Evolutionary conservation across 192 early-diverging fungal genomes (phyloP), one percentile per base, ranked within the genome.

Genomic region (Coemansia sp.): DNA sequence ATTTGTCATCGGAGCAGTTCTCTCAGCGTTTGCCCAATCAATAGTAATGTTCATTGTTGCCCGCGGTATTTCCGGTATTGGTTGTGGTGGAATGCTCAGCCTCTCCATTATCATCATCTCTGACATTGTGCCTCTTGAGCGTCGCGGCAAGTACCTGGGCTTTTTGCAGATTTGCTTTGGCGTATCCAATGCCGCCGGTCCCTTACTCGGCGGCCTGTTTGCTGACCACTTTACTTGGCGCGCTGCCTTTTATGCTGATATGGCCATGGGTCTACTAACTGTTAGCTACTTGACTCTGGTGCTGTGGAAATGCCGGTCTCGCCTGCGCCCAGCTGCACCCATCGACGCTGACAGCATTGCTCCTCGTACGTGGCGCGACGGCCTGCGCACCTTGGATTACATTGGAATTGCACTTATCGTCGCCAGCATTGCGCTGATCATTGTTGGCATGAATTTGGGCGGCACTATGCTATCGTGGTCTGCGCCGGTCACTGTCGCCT

Each of bases 201-300:
- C 88, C 7, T 72, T 89, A 4, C 28, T 89, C 19, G 88, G 88
- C 23, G 88, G 88, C 2, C 66, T 84, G 33, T 87, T 89, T 63
- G 78, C 88, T 1, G 87, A 89, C 60, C 62, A 57, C 33, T 38
- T 87, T 39, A 72, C 60, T 49, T 86, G 85, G 85, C 65, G 79
- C 21, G 93, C 91, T 73, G 91, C 88, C 42, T 94, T 94, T 69
- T 94, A 85, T 74, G 89, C 93, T 62, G 94, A 95, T 77, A 79
- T 94, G 39, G 89, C 89, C 28, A 69, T 96, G 74, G 92, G 93
- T 23, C 72, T 72, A 4, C 32, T 90, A 7, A 80, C 89, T 23
- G 28, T 86, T 30, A 49, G 77, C 11, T 83, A 88, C 19, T 67
- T 92, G 58, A 67, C 80, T 2, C 30, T 86, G 10, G 68, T 85